Evolutionary conservation across 768 basidiomycete species (phyloP).

Genomic region (Psilocybe cubensis): DNA sequence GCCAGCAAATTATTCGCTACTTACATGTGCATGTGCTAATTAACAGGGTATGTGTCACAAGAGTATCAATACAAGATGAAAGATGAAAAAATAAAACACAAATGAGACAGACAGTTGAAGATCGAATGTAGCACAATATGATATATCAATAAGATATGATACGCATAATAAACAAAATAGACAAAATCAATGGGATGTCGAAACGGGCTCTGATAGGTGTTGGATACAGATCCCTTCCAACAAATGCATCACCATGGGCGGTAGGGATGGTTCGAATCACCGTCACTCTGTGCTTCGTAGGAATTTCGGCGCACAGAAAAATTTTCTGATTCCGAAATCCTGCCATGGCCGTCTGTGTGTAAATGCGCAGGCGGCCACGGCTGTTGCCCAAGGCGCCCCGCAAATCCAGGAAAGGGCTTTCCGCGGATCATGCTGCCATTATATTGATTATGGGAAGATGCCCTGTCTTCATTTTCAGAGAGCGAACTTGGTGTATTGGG

Average conservation of each 20-base stretch:
- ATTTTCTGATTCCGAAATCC: conserved; percentile 18
- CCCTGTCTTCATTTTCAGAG: conserved; percentile 26
- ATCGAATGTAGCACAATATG: not conserved
- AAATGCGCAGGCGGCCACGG: conserved; percentile 15
- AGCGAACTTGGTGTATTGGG: conserved; percentile 57
- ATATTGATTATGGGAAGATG: conserved; percentile 6
- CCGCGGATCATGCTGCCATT: conserved; percentile 15
- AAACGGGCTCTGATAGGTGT: too few species aligned
- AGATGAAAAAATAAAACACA: not conserved
- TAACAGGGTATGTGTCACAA: conserved; percentile 6
- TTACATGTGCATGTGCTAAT: conserved; percentile 11
- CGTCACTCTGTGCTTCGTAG: conserved; percentile 36
- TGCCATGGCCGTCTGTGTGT: conserved; percentile 13
- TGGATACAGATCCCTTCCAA: not conserved
- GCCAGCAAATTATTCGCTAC: conserved; percentile 15
- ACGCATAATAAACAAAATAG: not conserved
- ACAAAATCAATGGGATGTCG: not conserved
- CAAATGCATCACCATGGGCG: conserved; percentile 45
- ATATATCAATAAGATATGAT: conserved; percentile 2
- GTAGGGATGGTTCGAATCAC: conserved; percentile 40
- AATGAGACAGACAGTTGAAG: not conserved
- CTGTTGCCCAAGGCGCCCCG: conserved; percentile 16
- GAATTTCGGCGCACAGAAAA: conserved; percentile 23
- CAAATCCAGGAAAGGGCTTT: conserved; percentile 17
- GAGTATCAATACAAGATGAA: conserved; percentile 5